Conservation (phyloP, 1,139 yeast genomes). For the Arxiozyma bovina region DNA sequence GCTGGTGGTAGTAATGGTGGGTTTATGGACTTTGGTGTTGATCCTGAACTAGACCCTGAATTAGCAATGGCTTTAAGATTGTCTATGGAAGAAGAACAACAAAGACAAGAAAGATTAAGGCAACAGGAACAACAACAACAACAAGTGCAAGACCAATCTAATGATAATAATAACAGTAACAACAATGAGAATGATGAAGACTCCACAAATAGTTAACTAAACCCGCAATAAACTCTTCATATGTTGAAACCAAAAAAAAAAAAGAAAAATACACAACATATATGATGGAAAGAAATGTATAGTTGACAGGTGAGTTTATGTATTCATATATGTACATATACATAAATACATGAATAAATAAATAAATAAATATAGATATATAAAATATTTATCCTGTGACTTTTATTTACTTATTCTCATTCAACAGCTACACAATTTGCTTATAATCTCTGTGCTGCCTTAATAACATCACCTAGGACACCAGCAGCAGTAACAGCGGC, state of each 20-base stretch:
- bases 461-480: constrained; percentile 85
- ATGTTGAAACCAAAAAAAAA: no score
- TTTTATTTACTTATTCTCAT: not conserved
- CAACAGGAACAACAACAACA: constrained; percentile 18
- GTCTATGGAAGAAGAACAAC: constrained; percentile 38
- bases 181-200: constrained; percentile 1
- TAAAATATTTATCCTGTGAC: not conserved
- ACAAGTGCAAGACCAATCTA: not conserved
- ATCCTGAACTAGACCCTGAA: constrained; percentile 94
- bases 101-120: constrained; percentile 34
- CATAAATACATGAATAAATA: not conserved
- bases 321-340: not conserved
- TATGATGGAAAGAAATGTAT: not conserved
- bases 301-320: not conserved
- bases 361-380: not conserved
- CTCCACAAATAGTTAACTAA: not conserved
- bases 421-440: not conserved
- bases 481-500: constrained; percentile 59
- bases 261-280: not conserved
- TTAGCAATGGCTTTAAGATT: constrained; percentile 76
- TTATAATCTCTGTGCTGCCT: constrained; percentile 73
- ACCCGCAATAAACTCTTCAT: not conserved
- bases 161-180: not conserved
- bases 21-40: constrained; percentile 56
- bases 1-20: constrained; percentile 40